These are phyloP conservation scores for Fusarium sp. DNA, from an alignment of 2,329 filamentous ascomycete genomes.

Conservation along the genomic window DNA sequence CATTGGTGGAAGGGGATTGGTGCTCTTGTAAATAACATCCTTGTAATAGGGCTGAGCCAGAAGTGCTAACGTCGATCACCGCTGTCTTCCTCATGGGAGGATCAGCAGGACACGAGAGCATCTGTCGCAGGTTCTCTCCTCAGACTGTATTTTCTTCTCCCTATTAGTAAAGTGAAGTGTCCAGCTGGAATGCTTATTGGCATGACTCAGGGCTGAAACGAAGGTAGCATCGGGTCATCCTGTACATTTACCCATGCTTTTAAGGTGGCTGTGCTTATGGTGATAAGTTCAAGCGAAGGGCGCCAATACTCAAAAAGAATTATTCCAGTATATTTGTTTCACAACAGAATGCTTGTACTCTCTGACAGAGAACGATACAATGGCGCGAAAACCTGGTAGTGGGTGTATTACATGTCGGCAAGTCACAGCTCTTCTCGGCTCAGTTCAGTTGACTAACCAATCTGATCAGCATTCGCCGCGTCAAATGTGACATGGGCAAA, in stretches of 20 bases:
- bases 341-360: not conserved
- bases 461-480: slow-evolving; percentile 48
- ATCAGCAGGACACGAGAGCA: not conserved
- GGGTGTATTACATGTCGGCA: slow-evolving; percentile 45
- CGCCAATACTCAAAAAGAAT: not conserved
- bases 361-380: not conserved
- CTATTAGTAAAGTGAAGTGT: too few species aligned
- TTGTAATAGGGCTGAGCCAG: slow-evolving; percentile 6
- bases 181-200: not conserved
- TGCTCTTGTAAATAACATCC: not conserved
- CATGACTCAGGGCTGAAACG: not conserved
- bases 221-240: slow-evolving; percentile 10
- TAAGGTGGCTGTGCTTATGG: slow-evolving; percentile 26
- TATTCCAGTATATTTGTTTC: not conserved
- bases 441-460: not conserved
- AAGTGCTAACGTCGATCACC: not conserved
- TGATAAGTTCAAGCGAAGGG: not conserved
- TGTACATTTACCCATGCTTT: not conserved
- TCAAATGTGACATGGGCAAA: slow-evolving; percentile 51
- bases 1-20: not conserved
- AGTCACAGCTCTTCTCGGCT: not conserved
- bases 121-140: too few species aligned
- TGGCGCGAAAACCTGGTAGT: slow-evolving; percentile 42
- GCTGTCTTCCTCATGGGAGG: not conserved
- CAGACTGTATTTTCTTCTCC: not conserved